Conservation (phyloP, 495 filamentous ascomycete species). For the Penicillium soppii region DNA sequence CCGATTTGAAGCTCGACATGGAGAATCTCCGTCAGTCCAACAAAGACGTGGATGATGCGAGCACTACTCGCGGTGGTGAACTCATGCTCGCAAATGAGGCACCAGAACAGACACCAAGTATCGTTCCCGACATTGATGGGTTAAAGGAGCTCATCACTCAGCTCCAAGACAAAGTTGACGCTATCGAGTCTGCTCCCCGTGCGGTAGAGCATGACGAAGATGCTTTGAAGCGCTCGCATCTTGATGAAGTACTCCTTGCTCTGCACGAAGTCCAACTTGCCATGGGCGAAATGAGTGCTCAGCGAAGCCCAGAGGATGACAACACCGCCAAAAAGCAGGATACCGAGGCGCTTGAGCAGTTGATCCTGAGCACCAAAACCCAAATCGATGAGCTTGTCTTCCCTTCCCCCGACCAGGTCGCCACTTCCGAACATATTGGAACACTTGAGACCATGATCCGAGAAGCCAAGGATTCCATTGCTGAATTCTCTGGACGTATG, state of each 20-base stretch:
- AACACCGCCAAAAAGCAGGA: slow-evolving; percentile 65
- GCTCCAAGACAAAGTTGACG: slow-evolving; percentile 78
- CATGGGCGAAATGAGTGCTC: slow-evolving; percentile 44
- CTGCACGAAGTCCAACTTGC: slow-evolving; percentile 59
- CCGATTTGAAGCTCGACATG: slow-evolving; percentile 70
- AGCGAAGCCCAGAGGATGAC: slow-evolving; percentile 27
- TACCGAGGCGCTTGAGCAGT: slow-evolving; percentile 81
- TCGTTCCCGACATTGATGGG: slow-evolving; percentile 73
- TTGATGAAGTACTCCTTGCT: slow-evolving; percentile 58
- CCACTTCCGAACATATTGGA: slow-evolving; percentile 75
- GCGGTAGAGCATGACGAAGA: slow-evolving; percentile 41
- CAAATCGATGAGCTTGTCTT: slow-evolving; percentile 76
- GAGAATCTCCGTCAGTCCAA: slow-evolving; percentile 64
- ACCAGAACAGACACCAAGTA: slow-evolving; percentile 12
- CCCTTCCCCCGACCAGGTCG: slow-evolving; percentile 55
- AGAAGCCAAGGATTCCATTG: slow-evolving; percentile 69
- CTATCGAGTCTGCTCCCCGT: slow-evolving; percentile 64
- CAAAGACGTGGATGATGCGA: slow-evolving; percentile 37
- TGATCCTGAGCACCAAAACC: slow-evolving; percentile 80
- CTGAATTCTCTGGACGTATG: slow-evolving; percentile 54
- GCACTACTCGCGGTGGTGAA: slow-evolving; percentile 47
- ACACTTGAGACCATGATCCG: slow-evolving; percentile 66
- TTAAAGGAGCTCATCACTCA: slow-evolving; percentile 80
- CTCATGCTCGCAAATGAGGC: slow-evolving; percentile 55
- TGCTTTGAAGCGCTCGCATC: slow-evolving; percentile 55